These are phyloP conservation scores for Plasmodium vinckei DNA, from an alignment of 169 alveolate species.

Conservation along the genomic window DNA sequence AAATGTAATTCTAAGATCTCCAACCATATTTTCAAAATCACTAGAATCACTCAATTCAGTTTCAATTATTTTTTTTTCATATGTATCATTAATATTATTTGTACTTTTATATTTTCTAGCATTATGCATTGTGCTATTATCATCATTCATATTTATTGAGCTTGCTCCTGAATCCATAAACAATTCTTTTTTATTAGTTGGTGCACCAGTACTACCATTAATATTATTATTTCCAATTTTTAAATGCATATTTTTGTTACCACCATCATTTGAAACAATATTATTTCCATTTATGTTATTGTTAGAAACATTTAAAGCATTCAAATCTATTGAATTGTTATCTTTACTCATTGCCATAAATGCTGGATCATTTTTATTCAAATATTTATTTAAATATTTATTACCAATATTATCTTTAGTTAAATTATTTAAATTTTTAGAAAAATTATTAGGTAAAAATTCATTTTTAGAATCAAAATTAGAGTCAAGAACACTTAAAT, in stretches of 20 bases:
- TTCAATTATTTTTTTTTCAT: conserved; percentile 73
- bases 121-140: conserved; percentile 29
- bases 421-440: conserved; percentile 55
- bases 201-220: not conserved
- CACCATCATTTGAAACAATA: not conserved
- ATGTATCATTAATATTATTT: conserved; percentile 61
- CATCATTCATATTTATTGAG: conserved; percentile 29
- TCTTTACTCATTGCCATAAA: conserved; percentile 30
- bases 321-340: conserved; percentile 13
- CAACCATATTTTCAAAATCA: conserved; percentile 90
- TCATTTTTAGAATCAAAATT: conserved; percentile 68
- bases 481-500: conserved; percentile 68
- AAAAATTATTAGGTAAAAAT: conserved; percentile 53
- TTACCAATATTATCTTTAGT: conserved; percentile 55
- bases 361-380: conserved; percentile 31
- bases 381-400: conserved; percentile 69
- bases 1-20: conserved; percentile 89
- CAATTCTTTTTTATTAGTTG: conserved; percentile 36
- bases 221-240: too few relatives aligned
- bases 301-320: not conserved
- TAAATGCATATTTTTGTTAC: not conserved
- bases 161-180: conserved; percentile 29
- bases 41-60: conserved; percentile 78
- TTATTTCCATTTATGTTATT: conserved; percentile 2
- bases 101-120: conserved; percentile 20